Evolutionary conservation across 805 yeast species (phyloP).

Genomic region (Candida namnaoensis): DNA sequence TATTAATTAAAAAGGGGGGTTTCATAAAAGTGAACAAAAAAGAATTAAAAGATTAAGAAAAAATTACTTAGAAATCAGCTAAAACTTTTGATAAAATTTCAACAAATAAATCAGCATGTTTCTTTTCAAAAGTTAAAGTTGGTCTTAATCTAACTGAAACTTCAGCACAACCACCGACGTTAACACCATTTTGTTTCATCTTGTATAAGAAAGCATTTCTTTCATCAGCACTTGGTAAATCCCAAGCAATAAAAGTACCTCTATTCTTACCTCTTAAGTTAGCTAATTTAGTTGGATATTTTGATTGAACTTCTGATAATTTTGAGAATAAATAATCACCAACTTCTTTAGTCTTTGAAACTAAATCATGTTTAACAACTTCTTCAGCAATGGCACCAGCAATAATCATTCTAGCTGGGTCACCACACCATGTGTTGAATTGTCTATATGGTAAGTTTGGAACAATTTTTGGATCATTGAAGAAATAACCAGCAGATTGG

Average conservation of each 20-base stretch:
- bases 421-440: conserved; percentile 94
- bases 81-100: conserved; percentile 29
- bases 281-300: conserved; percentile 43
- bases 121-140: conserved; percentile 65
- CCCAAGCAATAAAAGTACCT: conserved; percentile 84
- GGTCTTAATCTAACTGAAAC: conserved; percentile 77
- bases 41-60: no score
- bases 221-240: conserved; percentile 39
- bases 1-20: no score
- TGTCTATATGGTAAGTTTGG: conserved; percentile 81
- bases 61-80: conserved; percentile 8
- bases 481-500: conserved; percentile 85
- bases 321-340: conserved; percentile 59
- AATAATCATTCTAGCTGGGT: conserved; percentile 71
- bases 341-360: conserved; percentile 44
- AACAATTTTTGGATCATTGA: conserved; percentile 61
- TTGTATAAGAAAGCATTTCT: conserved; percentile 56
- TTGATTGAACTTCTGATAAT: conserved; percentile 40
- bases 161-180: conserved; percentile 82
- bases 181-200: conserved; percentile 59
- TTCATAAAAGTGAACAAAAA: no score
- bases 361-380: conserved; percentile 50
- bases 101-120: conserved; percentile 66
- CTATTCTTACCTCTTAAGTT: conserved; percentile 67
- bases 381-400: conserved; percentile 69